Conservation (phyloP, 2,329 filamentous ascomycete species). For the Cladosporium sp. region DNA sequence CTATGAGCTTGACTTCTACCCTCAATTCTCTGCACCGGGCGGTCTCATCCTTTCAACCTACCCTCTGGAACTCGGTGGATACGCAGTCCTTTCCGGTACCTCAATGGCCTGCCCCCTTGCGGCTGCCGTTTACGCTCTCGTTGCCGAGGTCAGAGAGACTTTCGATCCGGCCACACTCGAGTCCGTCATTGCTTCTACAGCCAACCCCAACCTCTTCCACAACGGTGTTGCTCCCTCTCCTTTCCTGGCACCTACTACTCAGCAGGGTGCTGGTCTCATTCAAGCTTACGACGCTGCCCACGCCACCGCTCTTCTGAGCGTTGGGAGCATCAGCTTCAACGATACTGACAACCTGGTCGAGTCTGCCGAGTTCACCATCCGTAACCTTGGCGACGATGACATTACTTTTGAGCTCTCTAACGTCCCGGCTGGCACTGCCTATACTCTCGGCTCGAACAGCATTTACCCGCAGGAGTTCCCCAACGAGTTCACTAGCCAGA, state of each 20-base stretch:
- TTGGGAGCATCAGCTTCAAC: constrained; percentile 59
- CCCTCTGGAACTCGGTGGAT: constrained; percentile 40
- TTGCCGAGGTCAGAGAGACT: constrained; percentile 28
- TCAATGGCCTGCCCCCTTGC: constrained; percentile 59
- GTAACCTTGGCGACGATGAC: constrained; percentile 48
- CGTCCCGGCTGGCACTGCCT: constrained; percentile 49
- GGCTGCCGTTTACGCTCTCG: constrained; percentile 43
- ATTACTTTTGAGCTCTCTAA: constrained; percentile 53
- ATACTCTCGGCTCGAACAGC: constrained; percentile 39
- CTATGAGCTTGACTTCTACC: constrained; percentile 55
- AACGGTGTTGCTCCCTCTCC: constrained; percentile 23
- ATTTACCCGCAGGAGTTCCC: constrained; percentile 19
- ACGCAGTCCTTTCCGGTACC: constrained; percentile 52
- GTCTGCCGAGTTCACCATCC: constrained; percentile 51
- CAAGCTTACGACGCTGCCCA: constrained; percentile 58
- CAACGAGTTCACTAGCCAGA: constrained; percentile 19
- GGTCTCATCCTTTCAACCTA: constrained; percentile 58
- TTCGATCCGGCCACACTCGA: constrained; percentile 25
- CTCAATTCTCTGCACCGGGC: constrained; percentile 54
- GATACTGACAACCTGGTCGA: constrained; percentile 56
- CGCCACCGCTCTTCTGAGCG: constrained; percentile 50
- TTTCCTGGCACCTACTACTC: constrained; percentile 47
- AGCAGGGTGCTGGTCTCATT: constrained; percentile 59
- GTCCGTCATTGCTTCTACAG: constrained; percentile 22
- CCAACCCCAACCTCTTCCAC: constrained; percentile 27